Percentiles rank a stretch among this genome's conserved stretches.
These are phyloP conservation scores for Aechmea fasciata DNA, from an alignment of 176 grass and related monocot genomes.

Conservation along the genomic window DNA sequence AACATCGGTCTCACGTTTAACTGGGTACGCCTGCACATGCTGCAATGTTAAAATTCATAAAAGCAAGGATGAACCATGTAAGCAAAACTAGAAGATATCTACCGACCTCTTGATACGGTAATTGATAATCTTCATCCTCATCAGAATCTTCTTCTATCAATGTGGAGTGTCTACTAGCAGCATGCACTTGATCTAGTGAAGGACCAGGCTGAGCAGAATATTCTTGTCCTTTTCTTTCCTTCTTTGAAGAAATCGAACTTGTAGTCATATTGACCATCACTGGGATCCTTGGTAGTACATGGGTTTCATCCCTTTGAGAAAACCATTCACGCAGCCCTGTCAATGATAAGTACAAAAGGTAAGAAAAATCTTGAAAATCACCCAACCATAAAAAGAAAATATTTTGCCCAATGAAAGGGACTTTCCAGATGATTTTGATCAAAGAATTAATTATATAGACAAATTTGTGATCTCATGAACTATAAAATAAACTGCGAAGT, in stretches of 20 bases:
- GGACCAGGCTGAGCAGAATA: constrained; percentile 23
- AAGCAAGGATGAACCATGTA: constrained; percentile 10
- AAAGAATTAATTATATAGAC: too few relatives aligned
- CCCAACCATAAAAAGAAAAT: not conserved
- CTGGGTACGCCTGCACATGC: constrained; percentile 42
- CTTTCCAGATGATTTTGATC: too few relatives aligned
- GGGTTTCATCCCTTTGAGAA: constrained; percentile 81
- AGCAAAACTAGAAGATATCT: constrained; percentile 13
- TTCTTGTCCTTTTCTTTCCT: constrained; percentile 51
- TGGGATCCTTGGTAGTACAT: constrained; percentile 60
- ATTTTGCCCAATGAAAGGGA: not conserved
- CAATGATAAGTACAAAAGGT: constrained; percentile 3
- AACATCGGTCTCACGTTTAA: constrained; percentile 23
- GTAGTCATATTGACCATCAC: constrained; percentile 62
- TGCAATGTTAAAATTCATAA: constrained; percentile 15
- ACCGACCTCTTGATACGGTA: constrained; percentile 52
- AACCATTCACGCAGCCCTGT: constrained; percentile 93
- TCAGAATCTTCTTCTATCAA: constrained; percentile 80
- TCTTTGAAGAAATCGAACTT: constrained; percentile 49
- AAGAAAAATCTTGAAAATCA: not conserved
- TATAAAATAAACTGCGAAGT: too few relatives aligned
- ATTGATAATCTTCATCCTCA: constrained; percentile 69
- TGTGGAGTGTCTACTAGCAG: constrained; percentile 28
- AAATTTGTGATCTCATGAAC: too few relatives aligned
- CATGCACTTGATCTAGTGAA: constrained; percentile 31